Conservation (phyloP, 2,329 filamentous ascomycete genomes). For the Claviceps pazoutovae region DNA sequence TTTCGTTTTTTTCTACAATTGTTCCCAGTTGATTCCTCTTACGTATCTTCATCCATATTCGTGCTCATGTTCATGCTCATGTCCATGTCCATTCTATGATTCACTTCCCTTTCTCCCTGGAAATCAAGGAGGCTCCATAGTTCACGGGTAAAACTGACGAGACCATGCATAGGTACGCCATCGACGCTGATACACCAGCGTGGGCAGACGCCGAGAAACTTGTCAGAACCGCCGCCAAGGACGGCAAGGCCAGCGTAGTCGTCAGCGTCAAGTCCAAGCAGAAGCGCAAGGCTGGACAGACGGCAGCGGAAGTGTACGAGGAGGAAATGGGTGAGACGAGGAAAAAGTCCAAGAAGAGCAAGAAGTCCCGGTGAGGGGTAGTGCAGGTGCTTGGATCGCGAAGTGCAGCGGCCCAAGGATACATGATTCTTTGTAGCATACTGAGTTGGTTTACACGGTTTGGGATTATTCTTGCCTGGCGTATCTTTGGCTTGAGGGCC, state of each 20-base stretch:
- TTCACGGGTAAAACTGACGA: neutral
- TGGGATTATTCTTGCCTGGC: no score
- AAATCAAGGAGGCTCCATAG: no score
- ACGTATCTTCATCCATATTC: no score
- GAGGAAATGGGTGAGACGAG: slow-evolving; percentile 43
- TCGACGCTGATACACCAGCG: slow-evolving; percentile 45
- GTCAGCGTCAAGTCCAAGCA: slow-evolving; percentile 75
- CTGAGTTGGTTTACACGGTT: no score
- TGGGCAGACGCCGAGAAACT: slow-evolving; percentile 66
- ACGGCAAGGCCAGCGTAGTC: slow-evolving; percentile 42
- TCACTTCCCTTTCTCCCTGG: no score
- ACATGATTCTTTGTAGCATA: no score
- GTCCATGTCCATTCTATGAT: no score
- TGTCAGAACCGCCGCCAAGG: slow-evolving; percentile 43
- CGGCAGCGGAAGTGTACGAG: slow-evolving; percentile 49
- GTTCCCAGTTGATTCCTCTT: no score
- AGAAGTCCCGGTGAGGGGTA: slow-evolving; percentile 15
- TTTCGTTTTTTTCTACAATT: neutral
- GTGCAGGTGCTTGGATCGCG: no score
- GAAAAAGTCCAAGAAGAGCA: slow-evolving; percentile 38
- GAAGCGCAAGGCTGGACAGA: slow-evolving; percentile 58
- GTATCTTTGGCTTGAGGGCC: no score
- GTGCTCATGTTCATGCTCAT: no score
- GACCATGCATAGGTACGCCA: slow-evolving; percentile 41
- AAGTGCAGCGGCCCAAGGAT: no score